phyloP scores from a whole-genome alignment of 1,284 basidiomycete species.

The Ganoderma leucocontextum region DNA sequence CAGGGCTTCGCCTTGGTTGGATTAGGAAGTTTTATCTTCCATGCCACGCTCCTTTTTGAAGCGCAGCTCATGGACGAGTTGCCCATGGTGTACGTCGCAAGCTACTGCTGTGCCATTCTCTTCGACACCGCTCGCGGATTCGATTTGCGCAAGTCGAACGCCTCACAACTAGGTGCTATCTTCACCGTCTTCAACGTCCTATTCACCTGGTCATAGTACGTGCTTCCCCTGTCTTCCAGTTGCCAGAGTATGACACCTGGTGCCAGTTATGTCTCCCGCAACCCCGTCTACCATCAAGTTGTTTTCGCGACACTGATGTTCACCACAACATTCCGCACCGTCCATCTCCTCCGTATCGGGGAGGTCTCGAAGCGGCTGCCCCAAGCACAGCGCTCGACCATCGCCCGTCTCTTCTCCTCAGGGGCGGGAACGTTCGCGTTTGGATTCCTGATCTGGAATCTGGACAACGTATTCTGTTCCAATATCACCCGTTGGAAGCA shows the following conservation, averaged over 20 bases:
- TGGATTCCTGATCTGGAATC: conserved; percentile 73
- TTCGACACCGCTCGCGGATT: conserved; percentile 67
- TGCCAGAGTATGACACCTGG: conserved; percentile 7
- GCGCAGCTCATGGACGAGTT: conserved; percentile 77
- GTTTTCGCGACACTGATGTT: conserved; percentile 66
- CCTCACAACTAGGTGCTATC: conserved; percentile 50
- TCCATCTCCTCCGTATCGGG: conserved; percentile 57
- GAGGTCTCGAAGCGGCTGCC: conserved; percentile 53
- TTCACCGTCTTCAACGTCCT: conserved; percentile 58
- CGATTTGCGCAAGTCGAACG: conserved; percentile 45
- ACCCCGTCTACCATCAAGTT: conserved; percentile 73
- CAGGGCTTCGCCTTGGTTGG: conserved; percentile 70
- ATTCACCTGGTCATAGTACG: conserved; percentile 74
- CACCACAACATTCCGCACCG: conserved; percentile 52
- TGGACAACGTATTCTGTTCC: conserved; percentile 75
- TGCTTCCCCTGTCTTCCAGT: conserved; percentile 18
- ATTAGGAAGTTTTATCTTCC: conserved; percentile 72
- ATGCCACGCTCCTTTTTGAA: conserved; percentile 72
- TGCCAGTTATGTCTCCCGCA: conserved; percentile 60
- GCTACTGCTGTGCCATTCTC: conserved; percentile 60
- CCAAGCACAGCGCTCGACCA: conserved; percentile 47
- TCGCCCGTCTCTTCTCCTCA: conserved; percentile 52
- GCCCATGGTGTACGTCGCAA: conserved; percentile 72
- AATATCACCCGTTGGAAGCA: conserved; percentile 62
- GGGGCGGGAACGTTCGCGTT: conserved; percentile 60